Evolutionary conservation across 371 early-diverging fungal species (phyloP), one percentile per base, ranked within the genome.

Genomic region (Mortierella sp.): DNA sequence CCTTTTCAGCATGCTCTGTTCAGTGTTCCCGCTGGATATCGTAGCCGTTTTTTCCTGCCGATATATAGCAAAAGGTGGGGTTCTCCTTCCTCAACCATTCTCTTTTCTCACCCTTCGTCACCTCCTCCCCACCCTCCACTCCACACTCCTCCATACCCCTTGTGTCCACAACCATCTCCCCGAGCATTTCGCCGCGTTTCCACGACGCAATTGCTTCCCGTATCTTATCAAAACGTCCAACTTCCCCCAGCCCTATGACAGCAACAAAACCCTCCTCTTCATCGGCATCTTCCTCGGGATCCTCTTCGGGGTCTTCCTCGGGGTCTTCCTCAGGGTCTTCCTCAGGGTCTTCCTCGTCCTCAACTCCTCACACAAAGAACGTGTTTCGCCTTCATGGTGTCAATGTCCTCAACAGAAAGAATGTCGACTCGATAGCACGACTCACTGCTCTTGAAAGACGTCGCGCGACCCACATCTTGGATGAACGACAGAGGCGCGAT

Each of bases 401-500:
- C 54, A 76, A 76, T 46, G 69, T 76, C 2, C 56, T 76, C 28
- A 76, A 76, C 56, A 51, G 76, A 27, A 76, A 76, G 24, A 76
- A 76, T 24, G 61, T 76, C 31, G 76, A 76, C 43, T 76, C 76
- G 2, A 76, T 76, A 49, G 59, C 76, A 41, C 76, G 76, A 16
- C 65, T 76, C 34, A 76, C 76, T 0, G 76, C 76, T 0, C 54
- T 76, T 4, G 76, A 76, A 40, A 40, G 63, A 25, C 76, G 76
- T 27, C 64, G 76, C n/a, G 57, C 76, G 6, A 69, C 69, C 0
- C 76, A 76, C 22, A 76, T 76, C 27, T 61, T 76, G 14, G 76
- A 76, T 51, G 76, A 76, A 34, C 76, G 76, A 7, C 76, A 76
- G 41, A 45, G 76, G 13, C 76, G 76, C 29, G 76, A 76, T 34